Evolutionary conservation across 2,329 filamentous ascomycete genomes (phyloP), one percentile per base, ranked within the genome.

Genomic region (Sporothrix variecibatus): DNA sequence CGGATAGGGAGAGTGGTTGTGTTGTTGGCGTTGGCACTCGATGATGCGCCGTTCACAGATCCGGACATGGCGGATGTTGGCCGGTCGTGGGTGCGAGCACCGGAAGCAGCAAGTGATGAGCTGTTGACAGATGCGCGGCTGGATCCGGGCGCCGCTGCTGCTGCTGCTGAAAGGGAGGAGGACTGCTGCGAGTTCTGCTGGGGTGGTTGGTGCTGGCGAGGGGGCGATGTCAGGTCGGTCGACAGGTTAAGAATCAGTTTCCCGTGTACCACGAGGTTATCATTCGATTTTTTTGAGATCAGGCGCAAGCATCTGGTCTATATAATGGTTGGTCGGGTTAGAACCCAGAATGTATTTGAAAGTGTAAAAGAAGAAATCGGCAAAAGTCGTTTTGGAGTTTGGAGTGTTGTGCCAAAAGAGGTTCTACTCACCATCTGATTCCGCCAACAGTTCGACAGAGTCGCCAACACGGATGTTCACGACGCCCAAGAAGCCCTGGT

Each of bases 221-320:
- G 88, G 7, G 94, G 93, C 20, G 89, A 84, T 60, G 88, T 86
- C 26, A 98, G 88, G 81, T 99, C 97, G 71, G 95, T 98, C 12
- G 95, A 98, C 15, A 99, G 86, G 82, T 97, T 98, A 76, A 99
- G 90, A 79, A 99, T 99, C 73, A 99, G 89, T 84, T 98, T 98
- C 76, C 96, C 96, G 81, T 99, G 95, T 46, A 99, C 96, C 73
- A 98, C 94, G 68, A 99, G 90, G 81, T 98, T 98, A 82, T 99
- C 96, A 75, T 94, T 98, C 6, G 96, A 98, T 84, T 98, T 98
- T 98, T 82, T 98, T 98, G 46, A 99, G 88, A 82, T 99, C 96
- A 78, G 94, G 88, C 70, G 96, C 98, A 81, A 99, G 93, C 95
- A 98, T 99, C 85, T 98, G 95, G 90, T 98, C 89, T 98, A 90